Evolutionary conservation across 192 early-diverging fungal species (phyloP), one percentile per base, ranked within the genome.

Genomic region (Thoreauomyces humboldtii): DNA sequence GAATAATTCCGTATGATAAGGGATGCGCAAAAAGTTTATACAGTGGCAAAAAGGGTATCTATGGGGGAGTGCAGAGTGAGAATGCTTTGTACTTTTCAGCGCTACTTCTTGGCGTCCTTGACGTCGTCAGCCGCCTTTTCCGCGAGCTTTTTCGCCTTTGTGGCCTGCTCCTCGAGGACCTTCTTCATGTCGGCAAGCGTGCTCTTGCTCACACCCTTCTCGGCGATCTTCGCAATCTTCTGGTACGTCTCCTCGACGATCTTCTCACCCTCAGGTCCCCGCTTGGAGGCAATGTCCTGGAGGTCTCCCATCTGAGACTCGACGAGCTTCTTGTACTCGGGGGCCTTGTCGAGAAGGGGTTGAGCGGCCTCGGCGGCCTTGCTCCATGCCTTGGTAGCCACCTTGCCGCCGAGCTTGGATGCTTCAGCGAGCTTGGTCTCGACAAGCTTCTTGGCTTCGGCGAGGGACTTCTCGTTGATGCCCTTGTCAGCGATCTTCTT

Each of bases 401-500:
- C 52, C 9, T 54, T 54, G 52, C 27, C 9, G 55, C 55, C 55
- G 27, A 34, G 17, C 34, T 57, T 37, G 4, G 24, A 31, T 29
- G 55, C 34, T 19, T 37, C 35, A 14, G 15, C 33, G 33, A 57
- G 55, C 25, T 52, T 52, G 19, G 50, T n/a, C 55, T 57, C 55
- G 55, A 34, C 33, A 19, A 57, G 17, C 55, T 57, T 57, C 55
- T 57, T 57, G 2, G 55, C 55, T 19, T 57, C 19, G 7, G 55
- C 55, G 34, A 57, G 2, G 2, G 55, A 57, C 2, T 57, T 27
- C 55, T 57, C 38, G 55, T 57, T 57, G 55, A 57, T 27, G 55
- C 55, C 55, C 55, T 57, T 57, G n/a, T 57, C 55, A 5, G 55
- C 32, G 19, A 57, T 37, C 55, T 57, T 57, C 55, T 57, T 57